Base-by-base conservation (phyloP, 1,284 basidiomycete species). In the Apiotrichum porosum region DNA sequence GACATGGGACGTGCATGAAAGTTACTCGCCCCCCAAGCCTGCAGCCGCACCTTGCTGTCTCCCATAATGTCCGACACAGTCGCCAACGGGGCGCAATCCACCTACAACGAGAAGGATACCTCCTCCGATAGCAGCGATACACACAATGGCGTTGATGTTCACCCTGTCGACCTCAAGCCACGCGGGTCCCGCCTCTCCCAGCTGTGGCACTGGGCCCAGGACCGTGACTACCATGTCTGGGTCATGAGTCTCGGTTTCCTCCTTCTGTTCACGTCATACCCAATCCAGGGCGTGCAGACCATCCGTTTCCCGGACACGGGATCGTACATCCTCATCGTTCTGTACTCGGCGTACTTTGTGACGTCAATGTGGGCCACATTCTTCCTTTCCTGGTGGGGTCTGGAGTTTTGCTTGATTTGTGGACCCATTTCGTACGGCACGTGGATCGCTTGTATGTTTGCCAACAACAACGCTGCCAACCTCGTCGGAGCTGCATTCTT, bases 361-460 rank as follows among this genome's bases (percentile, higher is more conserved):
- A 49, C 47, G 23, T 46, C 44, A 1, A 53, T 53, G 51, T 53
- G 51, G 51, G 51, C 51, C 12, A 53, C 51, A 0, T 53, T 49
- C 41, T 53, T 53, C 40, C 47, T 53, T 22, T 31, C 19, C 4
- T 53, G 51, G 47, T 53, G 51, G 51, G 51, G 51, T 1, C 47
- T 53, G 15, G 51, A 53, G 43, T 53, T 35, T 31, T 53, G 51
- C 17, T 34, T 53, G 3, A 36, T 37, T 14, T 49, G 47, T 43
- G 51, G 51, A 2, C 51, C 51, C 8, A 47, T 53, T 10, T 36
- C 31, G 21, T 53, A 53, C 41, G 47, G 31, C 1, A 44, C 41
- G 1, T 53, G 51, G 51, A 53, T 53, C 21, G 51, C 51, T 23
- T 49, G 47, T 44, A 53, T 53, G 51, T 53, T 49, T 18, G 24